phyloP scores from a whole-genome alignment of 2,329 filamentous ascomycete genomes.

The Cadophora malorum region DNA sequence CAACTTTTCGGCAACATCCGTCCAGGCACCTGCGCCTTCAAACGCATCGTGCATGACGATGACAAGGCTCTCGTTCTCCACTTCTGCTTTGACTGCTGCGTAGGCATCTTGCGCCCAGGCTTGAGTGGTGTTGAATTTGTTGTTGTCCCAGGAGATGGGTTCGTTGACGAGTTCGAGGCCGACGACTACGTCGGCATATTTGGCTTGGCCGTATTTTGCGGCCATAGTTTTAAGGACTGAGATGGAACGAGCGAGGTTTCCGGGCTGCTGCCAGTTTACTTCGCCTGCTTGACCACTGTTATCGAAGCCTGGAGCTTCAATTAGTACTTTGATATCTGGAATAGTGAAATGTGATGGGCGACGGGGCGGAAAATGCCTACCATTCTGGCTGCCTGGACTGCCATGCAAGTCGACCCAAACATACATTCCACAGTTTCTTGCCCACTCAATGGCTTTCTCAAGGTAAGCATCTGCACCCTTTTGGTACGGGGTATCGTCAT shows the following conservation, averaged over 20 bases:
- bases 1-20: conserved; percentile 37
- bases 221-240: conserved; percentile 49
- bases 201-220: conserved; percentile 47
- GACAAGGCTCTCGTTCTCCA: conserved; percentile 45
- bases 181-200: conserved; percentile 50
- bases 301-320: conserved; percentile 53
- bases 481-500: conserved; percentile 55
- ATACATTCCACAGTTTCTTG: conserved; percentile 55
- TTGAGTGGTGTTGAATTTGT: conserved; percentile 46
- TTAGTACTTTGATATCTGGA: neutral
- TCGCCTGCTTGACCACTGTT: conserved; percentile 59
- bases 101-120: conserved; percentile 47
- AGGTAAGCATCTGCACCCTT: conserved; percentile 57
- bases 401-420: conserved; percentile 64
- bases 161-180: conserved; percentile 51
- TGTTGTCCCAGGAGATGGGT: conserved; percentile 47
- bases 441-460: conserved; percentile 61
- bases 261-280: conserved; percentile 50
- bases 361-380: neutral
- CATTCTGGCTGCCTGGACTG: conserved; percentile 61
- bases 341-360: neutral
- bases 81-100: conserved; percentile 42
- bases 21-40: conserved; percentile 45
- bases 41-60: conserved; percentile 51
- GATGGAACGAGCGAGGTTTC: conserved; percentile 46